Base-by-base conservation (phyloP, 2,329 filamentous ascomycete genomes). In the Lachnellula occidentalis region DNA sequence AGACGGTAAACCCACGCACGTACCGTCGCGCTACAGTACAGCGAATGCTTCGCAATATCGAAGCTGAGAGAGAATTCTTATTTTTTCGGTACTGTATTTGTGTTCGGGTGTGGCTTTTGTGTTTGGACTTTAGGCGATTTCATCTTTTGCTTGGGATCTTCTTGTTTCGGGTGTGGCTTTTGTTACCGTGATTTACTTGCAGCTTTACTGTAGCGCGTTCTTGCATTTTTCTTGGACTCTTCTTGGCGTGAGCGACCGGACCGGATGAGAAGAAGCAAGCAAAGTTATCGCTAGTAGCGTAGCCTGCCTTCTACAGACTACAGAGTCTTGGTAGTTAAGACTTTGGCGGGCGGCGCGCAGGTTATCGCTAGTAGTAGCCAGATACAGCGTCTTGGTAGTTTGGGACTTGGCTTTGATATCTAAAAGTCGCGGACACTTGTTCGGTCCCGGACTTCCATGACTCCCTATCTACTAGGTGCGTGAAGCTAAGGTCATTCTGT, bases 101-200 rank as follows among this genome's bases (percentile, higher is more conserved):
- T 27, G 8, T 27, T 9, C 27, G 27, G 7, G 27, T 7, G 6
- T 27, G 7, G 7, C 8, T 9, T 2, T 27, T 27, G 27, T 27
- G 7, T 37, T 37, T 37, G 56, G 21, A 60, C 48, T 59, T 53
- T 22, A 24, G 34, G 39, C 49, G 34, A 58, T 49, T 51, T 21
- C 48, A n/a, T n/a, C n/a, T n/a, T 34, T 24, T 37, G 48, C 37
- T 53, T 41, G 15, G 7, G 9, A 19, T 27, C n/a, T 43, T 17
- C n/a, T 42, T 14, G 24, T n/a, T n/a, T n/a, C n/a, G n/a, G n/a
- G n/a, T n/a, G n/a, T n/a, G n/a, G n/a, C n/a, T n/a, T n/a, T n/a
- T n/a, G n/a, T n/a, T n/a, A n/a, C n/a, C n/a, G n/a, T n/a, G n/a
- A n/a, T n/a, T n/a, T n/a, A n/a, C n/a, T n/a, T n/a, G n/a, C n/a